Conservation (phyloP, 2,329 filamentous ascomycete genomes). For the Ophiostoma sp. region DNA sequence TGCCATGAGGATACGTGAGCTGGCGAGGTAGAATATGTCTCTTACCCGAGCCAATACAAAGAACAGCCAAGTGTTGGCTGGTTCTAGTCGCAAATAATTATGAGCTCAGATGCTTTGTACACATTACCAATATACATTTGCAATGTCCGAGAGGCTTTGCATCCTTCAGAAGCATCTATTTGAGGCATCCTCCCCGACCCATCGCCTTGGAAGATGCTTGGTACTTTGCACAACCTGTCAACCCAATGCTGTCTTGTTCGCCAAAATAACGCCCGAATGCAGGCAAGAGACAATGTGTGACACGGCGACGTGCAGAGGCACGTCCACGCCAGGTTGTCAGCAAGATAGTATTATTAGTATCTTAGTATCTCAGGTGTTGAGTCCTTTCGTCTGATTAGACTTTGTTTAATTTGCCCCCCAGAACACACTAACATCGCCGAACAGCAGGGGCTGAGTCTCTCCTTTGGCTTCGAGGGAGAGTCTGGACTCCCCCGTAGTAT, state of each 20-base stretch:
- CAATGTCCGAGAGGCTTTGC: no score
- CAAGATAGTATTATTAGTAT: no score
- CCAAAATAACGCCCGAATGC: background rate
- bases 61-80: background rate
- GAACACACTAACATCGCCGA: no score
- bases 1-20: background rate
- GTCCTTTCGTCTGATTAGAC: background rate
- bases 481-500: no score
- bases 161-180: no score
- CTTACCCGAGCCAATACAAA: background rate
- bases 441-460: no score
- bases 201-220: background rate
- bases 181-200: background rate
- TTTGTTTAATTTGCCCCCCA: background rate
- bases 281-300: constrained; percentile 4
- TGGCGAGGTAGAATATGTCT: background rate
- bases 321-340: background rate
- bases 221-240: constrained; percentile 8
- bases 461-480: no score
- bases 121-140: no score
- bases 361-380: no score
- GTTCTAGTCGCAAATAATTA: background rate
- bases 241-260: background rate
- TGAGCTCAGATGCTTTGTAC: no score
- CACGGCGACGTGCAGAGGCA: background rate